These are phyloP conservation scores for Aspergillus sp. DNA, from an alignment of 2,329 filamentous ascomycete species.

Conservation along the genomic window DNA sequence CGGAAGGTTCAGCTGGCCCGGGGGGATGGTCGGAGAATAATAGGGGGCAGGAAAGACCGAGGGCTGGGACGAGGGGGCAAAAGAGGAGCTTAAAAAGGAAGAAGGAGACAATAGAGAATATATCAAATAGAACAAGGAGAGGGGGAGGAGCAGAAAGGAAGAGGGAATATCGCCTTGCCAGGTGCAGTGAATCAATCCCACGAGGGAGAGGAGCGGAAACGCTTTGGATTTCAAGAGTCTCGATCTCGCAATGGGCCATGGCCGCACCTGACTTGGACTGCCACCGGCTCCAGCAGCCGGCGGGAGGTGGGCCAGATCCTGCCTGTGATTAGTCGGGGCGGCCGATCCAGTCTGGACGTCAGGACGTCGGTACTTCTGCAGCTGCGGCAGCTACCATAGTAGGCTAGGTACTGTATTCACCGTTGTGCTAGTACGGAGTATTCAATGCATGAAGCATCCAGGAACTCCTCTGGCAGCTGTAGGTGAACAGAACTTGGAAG, in stretches of 20 bases:
- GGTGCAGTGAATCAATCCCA: slow-evolving; percentile 2
- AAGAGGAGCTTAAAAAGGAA: slow-evolving; percentile 3
- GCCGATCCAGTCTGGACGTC: neutral
- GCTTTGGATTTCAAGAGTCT: slow-evolving; percentile 9
- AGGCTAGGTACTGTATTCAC: too few species aligned
- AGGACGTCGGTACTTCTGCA: too few species aligned
- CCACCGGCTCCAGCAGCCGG: neutral
- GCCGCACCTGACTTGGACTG: too few species aligned
- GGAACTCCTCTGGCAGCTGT: too few species aligned
- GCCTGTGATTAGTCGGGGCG: neutral
- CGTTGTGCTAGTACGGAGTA: too few species aligned
- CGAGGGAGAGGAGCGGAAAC: slow-evolving; percentile 3
- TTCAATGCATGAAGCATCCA: too few species aligned
- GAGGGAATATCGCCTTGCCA: neutral
- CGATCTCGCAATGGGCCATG: neutral
- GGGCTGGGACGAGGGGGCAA: neutral
- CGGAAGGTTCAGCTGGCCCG: slow-evolving; percentile 5
- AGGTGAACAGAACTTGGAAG: too few species aligned
- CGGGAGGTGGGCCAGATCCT: neutral
- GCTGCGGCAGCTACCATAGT: too few species aligned
- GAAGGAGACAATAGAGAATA: neutral
- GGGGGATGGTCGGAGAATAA: slow-evolving; percentile 7
- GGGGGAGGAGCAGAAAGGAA: neutral
- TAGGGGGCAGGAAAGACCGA: slow-evolving; percentile 9
- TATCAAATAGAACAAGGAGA: neutral